Percentiles rank a stretch among this genome's conserved stretches.
Evolutionary conservation across 2,329 filamentous ascomycete genomes (phyloP).

Genomic region (Herpotrichia juniperi): DNA sequence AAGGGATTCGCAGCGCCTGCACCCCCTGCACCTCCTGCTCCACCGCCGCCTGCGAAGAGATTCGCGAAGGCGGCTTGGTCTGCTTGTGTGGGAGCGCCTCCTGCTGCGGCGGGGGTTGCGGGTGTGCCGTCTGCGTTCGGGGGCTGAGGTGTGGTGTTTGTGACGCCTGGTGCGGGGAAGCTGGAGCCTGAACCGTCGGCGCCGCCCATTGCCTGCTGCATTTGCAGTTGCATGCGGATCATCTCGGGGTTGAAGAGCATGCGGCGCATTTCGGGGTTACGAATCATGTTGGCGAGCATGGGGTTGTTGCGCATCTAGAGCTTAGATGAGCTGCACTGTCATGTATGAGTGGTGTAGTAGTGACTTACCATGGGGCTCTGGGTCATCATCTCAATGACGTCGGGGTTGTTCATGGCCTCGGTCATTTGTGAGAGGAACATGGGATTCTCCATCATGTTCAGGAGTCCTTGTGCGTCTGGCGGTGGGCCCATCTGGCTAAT

Average conservation of each 20-base stretch:
- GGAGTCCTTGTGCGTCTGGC: slow-evolving; percentile 78
- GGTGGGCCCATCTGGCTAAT: slow-evolving; percentile 83
- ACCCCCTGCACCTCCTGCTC: slow-evolving; percentile 30
- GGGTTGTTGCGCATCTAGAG: slow-evolving; percentile 81
- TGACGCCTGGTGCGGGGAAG: slow-evolving; percentile 91
- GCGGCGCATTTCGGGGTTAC: slow-evolving; percentile 84
- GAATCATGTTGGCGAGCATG: slow-evolving; percentile 83
- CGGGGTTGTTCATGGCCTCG: slow-evolving; percentile 94
- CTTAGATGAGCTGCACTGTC: slow-evolving; percentile 16
- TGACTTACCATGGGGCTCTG: slow-evolving; percentile 59
- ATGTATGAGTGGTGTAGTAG: neutral
- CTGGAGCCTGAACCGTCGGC: slow-evolving; percentile 55
- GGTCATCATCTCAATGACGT: slow-evolving; percentile 81
- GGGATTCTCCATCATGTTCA: slow-evolving; percentile 86
- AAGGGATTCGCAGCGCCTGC: slow-evolving; percentile 61
- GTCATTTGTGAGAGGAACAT: slow-evolving; percentile 87
- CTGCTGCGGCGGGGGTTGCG: slow-evolving; percentile 46
- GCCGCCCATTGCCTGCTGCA: slow-evolving; percentile 71
- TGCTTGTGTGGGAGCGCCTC: slow-evolving; percentile 32
- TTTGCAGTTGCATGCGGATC: slow-evolving; percentile 79
- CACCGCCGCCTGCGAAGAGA: slow-evolving; percentile 44
- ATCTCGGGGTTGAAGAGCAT: slow-evolving; percentile 93
- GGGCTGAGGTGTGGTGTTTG: slow-evolving; percentile 74
- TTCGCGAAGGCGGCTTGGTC: slow-evolving; percentile 56
- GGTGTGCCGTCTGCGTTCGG: slow-evolving; percentile 39